Base-by-base conservation (phyloP, 1,284 basidiomycete genomes). In the Rhodofomes roseus region DNA sequence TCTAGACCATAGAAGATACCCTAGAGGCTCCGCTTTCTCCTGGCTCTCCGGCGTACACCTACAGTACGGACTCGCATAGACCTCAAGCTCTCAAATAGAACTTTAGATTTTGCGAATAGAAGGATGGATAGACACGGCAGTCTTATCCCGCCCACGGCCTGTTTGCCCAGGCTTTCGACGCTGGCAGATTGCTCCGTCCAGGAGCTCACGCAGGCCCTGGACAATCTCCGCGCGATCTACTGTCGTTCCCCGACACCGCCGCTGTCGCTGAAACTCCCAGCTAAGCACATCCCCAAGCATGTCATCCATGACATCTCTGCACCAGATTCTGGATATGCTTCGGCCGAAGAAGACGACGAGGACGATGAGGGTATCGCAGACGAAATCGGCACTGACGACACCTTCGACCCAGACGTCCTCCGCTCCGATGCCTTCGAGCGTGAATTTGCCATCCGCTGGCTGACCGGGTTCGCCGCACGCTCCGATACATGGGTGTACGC, bases 281-380 rank as follows among this genome's bases (percentile, higher is more conserved):
- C 56, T 0, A 62, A 60, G 37, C 52, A 56, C 3, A 61, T 70
- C 53, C 66, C 66, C 18, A 66, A 68, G 50, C 72, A 73, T 59
- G 66, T 70, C 25, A 64, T 75, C 34, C 77, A 79, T 60, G 75
- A 79, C 59, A 72, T 69, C 39, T 73, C 72, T 23, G 76, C 79
- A 1, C 77, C 81, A 2, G 84, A 87, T 68, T 87, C 84, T 11
- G 85, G 85, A 41, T 87, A 87, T 61, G 85, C 84, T 4, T 86
- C 85, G 43, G 83, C 81, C 16, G 84, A 84, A 60, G 84, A 84
- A 60, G 83, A 84, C 58, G 80, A 82, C 4, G 78, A 77, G 23
- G 69, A 70, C 1, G 73, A 72, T 4, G 75, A 73, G 1, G 72
- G 74, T 39, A 39, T 48, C 9, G 70, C 68, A 16, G 72, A 73